Conservation (phyloP, 805 yeast species). For the Ascoidea asiatica region DNA sequence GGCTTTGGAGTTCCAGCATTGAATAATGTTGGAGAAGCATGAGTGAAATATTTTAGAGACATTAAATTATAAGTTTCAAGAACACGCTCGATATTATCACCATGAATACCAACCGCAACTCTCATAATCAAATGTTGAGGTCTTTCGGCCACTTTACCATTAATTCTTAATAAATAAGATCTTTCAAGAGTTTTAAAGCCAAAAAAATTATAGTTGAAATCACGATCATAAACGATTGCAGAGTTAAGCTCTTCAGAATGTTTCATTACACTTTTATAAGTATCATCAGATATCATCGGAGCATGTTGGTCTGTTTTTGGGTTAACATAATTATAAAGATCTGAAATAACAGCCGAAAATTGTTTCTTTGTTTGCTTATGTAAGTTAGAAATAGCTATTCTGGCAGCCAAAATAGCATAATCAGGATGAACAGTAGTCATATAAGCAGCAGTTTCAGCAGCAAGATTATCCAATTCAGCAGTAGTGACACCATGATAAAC, state of each 20-base stretch:
- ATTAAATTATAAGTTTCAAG: conserved; percentile 76
- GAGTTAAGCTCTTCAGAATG: conserved; percentile 56
- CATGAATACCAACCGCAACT: conserved; percentile 87
- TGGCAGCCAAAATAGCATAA: conserved; percentile 87
- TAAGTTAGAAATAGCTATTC: conserved; percentile 87
- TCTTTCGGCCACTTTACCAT: conserved; percentile 67
- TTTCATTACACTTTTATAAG: conserved; percentile 47
- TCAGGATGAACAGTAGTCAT: conserved; percentile 99
- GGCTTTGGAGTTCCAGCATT: conserved; percentile 85
- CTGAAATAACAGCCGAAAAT: conserved; percentile 64
- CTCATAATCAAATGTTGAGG: conserved; percentile 88
- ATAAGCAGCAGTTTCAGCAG: conserved; percentile 96
- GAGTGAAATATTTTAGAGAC: conserved; percentile 81
- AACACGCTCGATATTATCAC: conserved; percentile 45
- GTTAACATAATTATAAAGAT: conserved; percentile 64
- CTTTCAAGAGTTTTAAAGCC: conserved; percentile 89
- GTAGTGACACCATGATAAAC: conserved; percentile 97
- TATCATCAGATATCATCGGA: conserved; percentile 61
- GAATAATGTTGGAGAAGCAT: conserved; percentile 90
- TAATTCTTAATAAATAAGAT: conserved; percentile 59
- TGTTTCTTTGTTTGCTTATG: conserved; percentile 89
- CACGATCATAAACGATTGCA: conserved; percentile 67
- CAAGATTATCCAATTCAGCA: conserved; percentile 65
- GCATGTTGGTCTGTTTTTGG: conserved; percentile 58
- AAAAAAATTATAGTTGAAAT: conserved; percentile 66